A percentile compares a stretch with the other conserved stretches of the same genome.
These are phyloP conservation scores for Fusarium sp. DNA, from an alignment of 2,329 filamentous ascomycete species.

Conservation along the genomic window DNA sequence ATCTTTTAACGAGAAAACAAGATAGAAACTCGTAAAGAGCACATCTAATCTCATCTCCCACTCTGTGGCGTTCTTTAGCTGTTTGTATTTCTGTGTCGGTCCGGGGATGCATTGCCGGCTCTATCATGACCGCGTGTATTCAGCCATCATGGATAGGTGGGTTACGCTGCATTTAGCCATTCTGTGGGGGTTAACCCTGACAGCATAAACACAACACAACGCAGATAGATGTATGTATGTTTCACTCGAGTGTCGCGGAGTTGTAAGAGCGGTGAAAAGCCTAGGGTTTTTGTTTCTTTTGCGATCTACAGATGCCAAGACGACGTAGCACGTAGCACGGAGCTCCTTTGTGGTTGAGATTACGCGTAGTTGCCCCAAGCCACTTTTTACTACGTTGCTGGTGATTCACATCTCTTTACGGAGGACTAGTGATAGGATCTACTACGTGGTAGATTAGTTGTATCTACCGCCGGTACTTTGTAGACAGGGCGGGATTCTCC, in stretches of 20 bases:
- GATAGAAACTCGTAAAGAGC: background rate
- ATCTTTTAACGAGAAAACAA: background rate
- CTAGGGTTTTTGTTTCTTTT: background rate
- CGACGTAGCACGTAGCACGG: background rate
- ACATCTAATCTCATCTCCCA: background rate
- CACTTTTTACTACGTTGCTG: background rate
- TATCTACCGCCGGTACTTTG: too few relatives aligned
- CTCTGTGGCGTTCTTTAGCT: background rate
- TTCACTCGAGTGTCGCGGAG: slow-evolving; percentile 1
- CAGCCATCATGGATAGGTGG: slow-evolving; percentile 21
- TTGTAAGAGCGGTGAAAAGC: slow-evolving; percentile 8
- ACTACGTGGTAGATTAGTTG: background rate
- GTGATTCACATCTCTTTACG: background rate
- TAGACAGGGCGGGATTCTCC: slow-evolving; percentile 5
- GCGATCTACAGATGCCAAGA: background rate
- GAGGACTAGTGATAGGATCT: too few relatives aligned
- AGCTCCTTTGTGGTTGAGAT: background rate
- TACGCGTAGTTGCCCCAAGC: background rate
- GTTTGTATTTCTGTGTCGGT: background rate
- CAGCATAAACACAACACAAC: background rate
- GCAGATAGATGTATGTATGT: background rate
- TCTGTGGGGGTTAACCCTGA: slow-evolving; percentile 6
- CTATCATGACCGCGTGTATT: slow-evolving; percentile 19
- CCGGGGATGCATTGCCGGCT: slow-evolving; percentile 16
- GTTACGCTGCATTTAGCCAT: slow-evolving; percentile 24